These are phyloP conservation scores for Neurospora sp. DNA, from an alignment of 495 filamentous ascomycete genomes.

Conservation along the genomic window DNA sequence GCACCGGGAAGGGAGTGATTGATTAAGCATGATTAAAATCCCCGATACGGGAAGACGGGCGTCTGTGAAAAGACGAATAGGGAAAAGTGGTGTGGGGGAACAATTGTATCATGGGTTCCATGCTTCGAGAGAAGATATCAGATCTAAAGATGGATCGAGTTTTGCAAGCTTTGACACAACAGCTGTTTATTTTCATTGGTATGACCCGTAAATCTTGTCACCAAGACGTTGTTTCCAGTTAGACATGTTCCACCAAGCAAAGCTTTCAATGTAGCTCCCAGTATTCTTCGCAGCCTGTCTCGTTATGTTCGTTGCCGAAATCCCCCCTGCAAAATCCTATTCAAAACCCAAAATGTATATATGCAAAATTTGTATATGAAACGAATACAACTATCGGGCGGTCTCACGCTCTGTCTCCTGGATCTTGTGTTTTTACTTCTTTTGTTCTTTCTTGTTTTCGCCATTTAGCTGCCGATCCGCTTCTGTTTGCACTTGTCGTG, in stretches of 20 bases:
- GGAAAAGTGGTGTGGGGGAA: neutral
- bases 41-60: neutral
- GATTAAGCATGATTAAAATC: neutral
- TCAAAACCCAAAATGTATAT: neutral
- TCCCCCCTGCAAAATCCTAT: neutral
- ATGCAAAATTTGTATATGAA: neutral
- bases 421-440: neutral
- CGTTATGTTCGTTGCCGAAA: neutral
- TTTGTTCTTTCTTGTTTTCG: neutral
- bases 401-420: neutral
- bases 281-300: neutral
- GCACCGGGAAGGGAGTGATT: neutral
- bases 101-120: neutral
- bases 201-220: neutral
- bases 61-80: neutral
- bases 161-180: neutral
- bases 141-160: neutral
- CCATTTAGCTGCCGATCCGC: constrained; percentile 26
- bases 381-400: neutral
- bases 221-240: neutral
- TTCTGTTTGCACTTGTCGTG: constrained; percentile 83
- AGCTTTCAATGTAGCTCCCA: neutral
- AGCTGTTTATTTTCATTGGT: neutral
- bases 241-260: neutral
- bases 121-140: neutral